These are phyloP conservation scores for Coemansia sp. DNA, from an alignment of 192 early-diverging fungal genomes.

Conservation along the genomic window DNA sequence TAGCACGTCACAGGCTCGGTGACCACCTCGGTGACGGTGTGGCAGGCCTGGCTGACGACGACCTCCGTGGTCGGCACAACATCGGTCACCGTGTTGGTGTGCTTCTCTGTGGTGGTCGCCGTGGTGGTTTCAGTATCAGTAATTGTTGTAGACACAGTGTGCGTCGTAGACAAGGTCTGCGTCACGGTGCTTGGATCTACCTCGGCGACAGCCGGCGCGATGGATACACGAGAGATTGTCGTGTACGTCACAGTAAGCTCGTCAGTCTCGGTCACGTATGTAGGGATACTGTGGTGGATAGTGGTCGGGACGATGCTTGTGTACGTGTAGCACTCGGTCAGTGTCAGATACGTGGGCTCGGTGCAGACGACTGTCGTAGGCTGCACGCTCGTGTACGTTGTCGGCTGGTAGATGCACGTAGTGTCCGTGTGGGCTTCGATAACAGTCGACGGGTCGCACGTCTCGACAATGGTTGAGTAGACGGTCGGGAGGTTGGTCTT, in stretches of 20 bases:
- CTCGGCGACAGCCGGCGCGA: not conserved
- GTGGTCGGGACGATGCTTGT: constrained; percentile 28
- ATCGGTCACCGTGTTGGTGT: constrained; percentile 17
- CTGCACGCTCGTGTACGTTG: constrained; percentile 15
- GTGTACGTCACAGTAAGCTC: constrained; percentile 1
- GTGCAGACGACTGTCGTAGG: constrained; percentile 24
- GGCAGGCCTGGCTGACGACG: not conserved
- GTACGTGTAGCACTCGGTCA: constrained; percentile 26
- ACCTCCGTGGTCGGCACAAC: not conserved
- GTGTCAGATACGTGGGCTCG: constrained; percentile 29
- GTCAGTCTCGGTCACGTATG: constrained; percentile 36
- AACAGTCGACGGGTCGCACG: constrained; percentile 21
- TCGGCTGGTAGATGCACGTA: constrained; percentile 15
- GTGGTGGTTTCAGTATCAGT: constrained; percentile 22
- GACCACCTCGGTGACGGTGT: constrained; percentile 1
- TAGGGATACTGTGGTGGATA: constrained; percentile 34
- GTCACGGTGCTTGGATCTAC: constrained; percentile 13
- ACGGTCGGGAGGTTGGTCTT: constrained; percentile 15
- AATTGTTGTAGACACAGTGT: constrained; percentile 14
- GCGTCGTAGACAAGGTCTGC: constrained; percentile 12
- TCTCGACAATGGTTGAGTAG: constrained; percentile 35
- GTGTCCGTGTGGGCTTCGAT: constrained; percentile 30
- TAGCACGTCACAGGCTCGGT: constrained; percentile 8
- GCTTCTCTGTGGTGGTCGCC: constrained; percentile 8
- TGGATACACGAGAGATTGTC: not conserved